Evolutionary conservation across 129 eudicot species (phyloP).

Genomic region (Lonicera japonica): DNA sequence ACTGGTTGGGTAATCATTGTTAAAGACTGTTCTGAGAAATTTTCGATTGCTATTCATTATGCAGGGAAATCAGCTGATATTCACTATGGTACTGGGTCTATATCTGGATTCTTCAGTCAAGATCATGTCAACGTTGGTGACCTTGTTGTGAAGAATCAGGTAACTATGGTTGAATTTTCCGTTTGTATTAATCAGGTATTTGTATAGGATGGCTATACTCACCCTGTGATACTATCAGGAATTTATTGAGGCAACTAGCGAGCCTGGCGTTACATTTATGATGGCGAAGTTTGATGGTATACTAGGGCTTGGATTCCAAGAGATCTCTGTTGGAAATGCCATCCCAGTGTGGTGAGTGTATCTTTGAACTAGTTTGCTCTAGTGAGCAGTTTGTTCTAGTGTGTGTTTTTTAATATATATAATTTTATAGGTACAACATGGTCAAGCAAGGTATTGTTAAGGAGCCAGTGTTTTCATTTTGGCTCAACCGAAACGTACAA

Average conservation of each 20-base stretch:
- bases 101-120: constrained; percentile 74
- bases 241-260: constrained; percentile 77
- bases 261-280: constrained; percentile 57
- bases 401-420: too few species aligned
- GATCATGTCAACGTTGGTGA: constrained; percentile 60
- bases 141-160: constrained; percentile 68
- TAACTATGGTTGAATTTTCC: constrained; percentile 9
- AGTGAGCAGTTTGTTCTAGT: neutral
- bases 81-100: constrained; percentile 71
- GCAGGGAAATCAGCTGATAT: constrained; percentile 63
- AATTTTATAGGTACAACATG: constrained; percentile 38
- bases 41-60: neutral
- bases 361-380: neutral
- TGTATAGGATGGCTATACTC: neutral
- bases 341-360: constrained; percentile 58
- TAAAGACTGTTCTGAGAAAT: neutral
- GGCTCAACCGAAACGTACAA: constrained; percentile 46
- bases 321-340: constrained; percentile 65
- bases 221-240: constrained; percentile 32
- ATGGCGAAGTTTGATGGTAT: constrained; percentile 86
- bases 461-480: constrained; percentile 57
- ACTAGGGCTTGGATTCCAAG: constrained; percentile 84
- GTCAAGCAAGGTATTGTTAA: constrained; percentile 48
- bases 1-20: neutral
- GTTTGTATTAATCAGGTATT: neutral